A percentile compares a stretch with the other conserved stretches of the same genome.
These are phyloP conservation scores for Coemansia sp. DNA, from an alignment of 192 early-diverging fungal species.

Conservation along the genomic window DNA sequence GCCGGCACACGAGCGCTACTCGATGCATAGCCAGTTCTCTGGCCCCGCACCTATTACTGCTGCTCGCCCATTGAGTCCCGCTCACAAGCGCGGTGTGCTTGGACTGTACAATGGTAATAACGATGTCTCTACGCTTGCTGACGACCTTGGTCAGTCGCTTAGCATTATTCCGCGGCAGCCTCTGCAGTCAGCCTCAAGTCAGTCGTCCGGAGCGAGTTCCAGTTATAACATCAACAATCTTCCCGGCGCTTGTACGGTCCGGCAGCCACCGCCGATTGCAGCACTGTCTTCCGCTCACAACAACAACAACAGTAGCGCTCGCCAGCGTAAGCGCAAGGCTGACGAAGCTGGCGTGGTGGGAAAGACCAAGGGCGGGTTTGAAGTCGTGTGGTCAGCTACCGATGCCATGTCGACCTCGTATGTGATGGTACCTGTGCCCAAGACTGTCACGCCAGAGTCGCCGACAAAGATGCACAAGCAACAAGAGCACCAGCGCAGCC, in stretches of 20 bases:
- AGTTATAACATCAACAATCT: conserved; percentile 43
- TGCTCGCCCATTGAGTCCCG: conserved; percentile 37
- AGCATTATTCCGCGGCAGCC: conserved; percentile 30
- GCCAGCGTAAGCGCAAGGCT: conserved; percentile 54
- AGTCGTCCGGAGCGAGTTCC: conserved; percentile 50
- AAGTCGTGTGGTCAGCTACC: conserved; percentile 53
- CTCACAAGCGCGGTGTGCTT: conserved; percentile 47
- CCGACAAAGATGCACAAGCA: conserved; percentile 56
- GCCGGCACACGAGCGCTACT: conserved; percentile 31
- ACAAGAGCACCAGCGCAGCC: conserved; percentile 23
- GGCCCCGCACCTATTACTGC: background rate
- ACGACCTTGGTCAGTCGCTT: conserved; percentile 47
- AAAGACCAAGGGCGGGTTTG: conserved; percentile 55
- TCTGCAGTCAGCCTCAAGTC: conserved; percentile 40
- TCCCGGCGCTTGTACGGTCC: conserved; percentile 21
- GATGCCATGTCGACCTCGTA: conserved; percentile 54
- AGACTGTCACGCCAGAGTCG: conserved; percentile 43
- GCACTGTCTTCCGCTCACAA: conserved; percentile 12
- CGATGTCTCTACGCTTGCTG: conserved; percentile 32
- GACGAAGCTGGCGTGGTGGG: conserved; percentile 54
- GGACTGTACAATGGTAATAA: conserved; percentile 38
- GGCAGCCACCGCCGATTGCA: conserved; percentile 23
- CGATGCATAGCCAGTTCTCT: conserved; percentile 38
- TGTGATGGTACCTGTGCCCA: conserved; percentile 56
- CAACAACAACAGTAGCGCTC: background rate